A percentile compares a stretch with the other conserved stretches of the same genome.
phyloP scores from a whole-genome alignment of 2,329 filamentous ascomycete species.

The Fusarium kyushuense region DNA sequence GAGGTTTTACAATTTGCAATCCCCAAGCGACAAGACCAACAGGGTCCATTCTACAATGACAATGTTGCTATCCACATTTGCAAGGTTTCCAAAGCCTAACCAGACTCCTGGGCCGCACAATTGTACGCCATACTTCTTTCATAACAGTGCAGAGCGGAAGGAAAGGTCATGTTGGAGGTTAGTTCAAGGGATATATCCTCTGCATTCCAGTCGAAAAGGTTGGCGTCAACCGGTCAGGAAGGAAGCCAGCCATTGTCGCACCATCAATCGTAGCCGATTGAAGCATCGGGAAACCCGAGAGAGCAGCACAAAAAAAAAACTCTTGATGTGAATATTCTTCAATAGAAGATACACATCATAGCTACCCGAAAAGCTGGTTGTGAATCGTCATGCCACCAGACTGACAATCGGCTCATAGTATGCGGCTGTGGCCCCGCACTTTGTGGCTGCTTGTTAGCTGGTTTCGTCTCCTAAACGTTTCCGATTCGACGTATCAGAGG shows the following conservation, averaged over 20 bases:
- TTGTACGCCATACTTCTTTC: constrained; percentile 16
- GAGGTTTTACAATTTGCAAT: constrained; percentile 59
- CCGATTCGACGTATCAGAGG: constrained; percentile 21
- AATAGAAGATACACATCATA: neutral
- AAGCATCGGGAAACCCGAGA: constrained; percentile 20
- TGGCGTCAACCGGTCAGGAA: constrained; percentile 12
- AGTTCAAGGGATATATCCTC: constrained; percentile 21
- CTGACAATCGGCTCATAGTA: constrained; percentile 35
- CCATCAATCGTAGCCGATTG: constrained; percentile 19
- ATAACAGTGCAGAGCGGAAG: constrained; percentile 9
- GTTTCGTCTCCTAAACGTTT: constrained; percentile 3
- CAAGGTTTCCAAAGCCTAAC: constrained; percentile 47
- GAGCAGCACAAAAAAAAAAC: neutral
- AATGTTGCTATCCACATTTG: constrained; percentile 69
- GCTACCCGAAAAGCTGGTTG: constrained; percentile 15
- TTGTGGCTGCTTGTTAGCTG: constrained; percentile 2
- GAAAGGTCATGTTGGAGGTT: neutral
- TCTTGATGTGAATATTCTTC: constrained; percentile 9
- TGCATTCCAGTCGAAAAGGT: constrained; percentile 43
- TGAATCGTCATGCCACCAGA: constrained; percentile 39
- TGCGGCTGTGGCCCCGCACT: constrained; percentile 24
- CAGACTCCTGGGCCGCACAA: constrained; percentile 7
- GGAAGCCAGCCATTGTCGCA: constrained; percentile 8
- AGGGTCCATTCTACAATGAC: constrained; percentile 74
- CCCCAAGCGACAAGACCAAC: constrained; percentile 57